Percentiles rank a stretch among this genome's conserved stretches.
Conservation (phyloP, 192 early-diverging fungal species). For the Backusella mclennaniae region DNA sequence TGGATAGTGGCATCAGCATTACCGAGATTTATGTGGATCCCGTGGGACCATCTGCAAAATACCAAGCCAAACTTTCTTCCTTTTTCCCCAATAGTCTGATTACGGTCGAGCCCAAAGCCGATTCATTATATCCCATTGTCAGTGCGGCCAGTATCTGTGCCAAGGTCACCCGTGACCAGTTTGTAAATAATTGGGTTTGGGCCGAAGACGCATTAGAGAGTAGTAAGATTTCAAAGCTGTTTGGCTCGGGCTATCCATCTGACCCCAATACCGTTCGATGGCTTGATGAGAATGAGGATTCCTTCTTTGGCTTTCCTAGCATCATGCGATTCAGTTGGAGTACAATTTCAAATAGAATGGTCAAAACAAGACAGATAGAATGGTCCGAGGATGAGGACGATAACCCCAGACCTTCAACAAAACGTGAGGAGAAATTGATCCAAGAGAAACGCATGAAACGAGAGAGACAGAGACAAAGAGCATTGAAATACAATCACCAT, state of each 20-base stretch:
- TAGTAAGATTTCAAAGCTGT: conserved; percentile 46
- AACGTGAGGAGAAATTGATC: background rate
- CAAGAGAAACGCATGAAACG: background rate
- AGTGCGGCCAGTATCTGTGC: conserved; percentile 96
- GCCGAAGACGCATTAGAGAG: conserved; percentile 52
- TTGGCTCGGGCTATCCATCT: conserved; percentile 91
- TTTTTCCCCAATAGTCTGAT: conserved; percentile 80
- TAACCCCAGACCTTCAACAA: background rate
- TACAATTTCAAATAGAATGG: conserved; percentile 74
- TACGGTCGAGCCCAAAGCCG: conserved; percentile 92
- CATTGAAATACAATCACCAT: conserved; percentile 11
- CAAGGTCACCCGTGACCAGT: conserved; percentile 81
- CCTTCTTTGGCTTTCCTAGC: conserved; percentile 90
- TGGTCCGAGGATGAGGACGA: conserved; percentile 23
- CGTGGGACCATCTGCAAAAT: conserved; percentile 87
- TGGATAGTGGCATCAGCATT: conserved; percentile 66
- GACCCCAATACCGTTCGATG: conserved; percentile 91
- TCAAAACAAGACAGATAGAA: conserved; percentile 38
- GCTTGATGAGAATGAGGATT: conserved; percentile 75
- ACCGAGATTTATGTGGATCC: conserved; percentile 91
- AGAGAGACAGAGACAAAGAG: background rate
- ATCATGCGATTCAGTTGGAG: conserved; percentile 95
- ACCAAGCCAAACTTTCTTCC: conserved; percentile 72
- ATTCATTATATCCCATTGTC: conserved; percentile 90
- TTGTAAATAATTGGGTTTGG: conserved; percentile 66